These are phyloP conservation scores for Brettanomyces sp. DNA, from an alignment of 805 yeast genomes.

Conservation along the genomic window DNA sequence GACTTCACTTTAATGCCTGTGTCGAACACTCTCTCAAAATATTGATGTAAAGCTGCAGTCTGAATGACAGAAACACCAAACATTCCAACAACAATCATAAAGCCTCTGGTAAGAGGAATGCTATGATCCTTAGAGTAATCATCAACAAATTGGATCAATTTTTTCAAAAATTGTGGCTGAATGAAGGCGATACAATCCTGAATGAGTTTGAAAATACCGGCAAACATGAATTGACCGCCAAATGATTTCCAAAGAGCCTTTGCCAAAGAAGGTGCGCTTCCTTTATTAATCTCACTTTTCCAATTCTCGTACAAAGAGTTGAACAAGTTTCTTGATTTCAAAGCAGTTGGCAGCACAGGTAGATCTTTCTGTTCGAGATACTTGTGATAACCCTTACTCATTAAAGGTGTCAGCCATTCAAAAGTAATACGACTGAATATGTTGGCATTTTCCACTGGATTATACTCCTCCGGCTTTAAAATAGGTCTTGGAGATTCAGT, in stretches of 20 bases:
- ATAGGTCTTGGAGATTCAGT: slow-evolving; percentile 27
- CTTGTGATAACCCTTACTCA: slow-evolving; percentile 41
- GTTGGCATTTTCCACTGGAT: slow-evolving; percentile 39
- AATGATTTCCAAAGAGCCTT: slow-evolving; percentile 58
- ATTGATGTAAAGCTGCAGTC: slow-evolving; percentile 69
- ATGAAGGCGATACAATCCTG: slow-evolving; percentile 76
- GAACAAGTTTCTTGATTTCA: slow-evolving; percentile 47
- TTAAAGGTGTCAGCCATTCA: slow-evolving; percentile 52
- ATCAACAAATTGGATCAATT: slow-evolving; percentile 53
- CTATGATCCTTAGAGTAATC: slow-evolving; percentile 36
- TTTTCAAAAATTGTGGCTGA: slow-evolving; percentile 77
- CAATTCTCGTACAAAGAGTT: slow-evolving; percentile 47
- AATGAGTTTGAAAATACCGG: slow-evolving; percentile 59
- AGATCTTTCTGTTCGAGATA: slow-evolving; percentile 49
- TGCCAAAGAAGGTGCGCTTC: slow-evolving; percentile 21
- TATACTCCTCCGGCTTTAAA: slow-evolving; percentile 25
- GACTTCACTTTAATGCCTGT: slow-evolving; percentile 71
- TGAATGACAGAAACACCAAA: slow-evolving; percentile 68
- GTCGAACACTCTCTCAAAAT: slow-evolving; percentile 65
- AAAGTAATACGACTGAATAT: slow-evolving; percentile 45
- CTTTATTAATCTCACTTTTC: slow-evolving; percentile 39
- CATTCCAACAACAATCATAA: slow-evolving; percentile 69
- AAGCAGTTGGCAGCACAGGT: slow-evolving; percentile 65
- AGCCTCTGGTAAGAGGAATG: slow-evolving; percentile 62
- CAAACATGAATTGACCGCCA: slow-evolving; percentile 61